Base-by-base conservation (phyloP, 2,329 filamentous ascomycete genomes). In the Aspergillus floridensis region DNA sequence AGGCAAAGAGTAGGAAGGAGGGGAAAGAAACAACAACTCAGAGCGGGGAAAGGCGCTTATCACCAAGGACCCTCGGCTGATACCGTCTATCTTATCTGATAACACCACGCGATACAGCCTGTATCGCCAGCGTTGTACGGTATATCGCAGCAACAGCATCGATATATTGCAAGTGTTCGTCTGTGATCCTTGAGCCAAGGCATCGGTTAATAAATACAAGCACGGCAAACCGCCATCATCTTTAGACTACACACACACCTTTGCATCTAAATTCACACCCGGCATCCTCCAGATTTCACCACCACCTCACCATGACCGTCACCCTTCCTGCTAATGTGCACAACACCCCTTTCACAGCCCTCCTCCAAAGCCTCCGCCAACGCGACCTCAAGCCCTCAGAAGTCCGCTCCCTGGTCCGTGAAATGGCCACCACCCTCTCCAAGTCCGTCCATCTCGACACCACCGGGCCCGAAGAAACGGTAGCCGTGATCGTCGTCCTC, bases 401-500 rank as follows among this genome's bases (percentile, higher is more conserved):
- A 50, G 70, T 73, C 7, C 66, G 69, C 19, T 19, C 46, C 21
- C 58, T 68, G 12, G 65, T 68, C 26, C 50, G 49, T 22, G 47
- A 48, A n/a, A 31, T 72, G 52, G 69, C 72, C 16, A 50, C 60
- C 6, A 59, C 65, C 5, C 58, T 75, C 10, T 62, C 67, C 49
- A 64, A 67, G 38, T 44, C 60, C 24, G 65, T 65, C 22, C 56
- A 68, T 22, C 60, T 61, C 24, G 44, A 54, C 19, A 59, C 61
- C 6, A 16, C 32, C 7, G 26, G 14, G 53, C 12, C 35, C 2
- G 53, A 61, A 2, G 69, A 69, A 48, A 68, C 65, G 21, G 58
- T 74, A 29, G 73, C 72, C n/a, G 58, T 75, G 10, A 64, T 74
- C 21, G 59, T 65, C 1, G 56, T 66, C 12, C 58, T 65, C 31